phyloP scores from a whole-genome alignment of 768 basidiomycete genomes.

The Calocybe indica region DNA sequence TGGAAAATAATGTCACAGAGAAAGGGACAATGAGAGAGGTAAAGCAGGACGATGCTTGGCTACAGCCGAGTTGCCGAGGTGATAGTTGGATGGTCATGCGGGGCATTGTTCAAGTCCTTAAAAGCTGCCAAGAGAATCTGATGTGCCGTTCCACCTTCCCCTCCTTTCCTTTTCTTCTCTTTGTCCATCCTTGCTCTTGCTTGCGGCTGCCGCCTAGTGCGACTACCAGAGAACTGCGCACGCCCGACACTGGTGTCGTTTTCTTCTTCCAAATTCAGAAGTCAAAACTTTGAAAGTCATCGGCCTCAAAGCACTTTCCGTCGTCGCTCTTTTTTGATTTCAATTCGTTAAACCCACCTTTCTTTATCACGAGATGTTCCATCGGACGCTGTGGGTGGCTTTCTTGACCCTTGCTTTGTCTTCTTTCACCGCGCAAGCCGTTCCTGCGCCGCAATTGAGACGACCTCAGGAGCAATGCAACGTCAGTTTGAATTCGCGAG shows the following conservation, averaged over 20 bases:
- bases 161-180: slow-evolving; percentile 3
- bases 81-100: slow-evolving; percentile 5
- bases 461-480: slow-evolving; percentile 10
- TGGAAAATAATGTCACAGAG: not conserved
- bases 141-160: slow-evolving; percentile 2
- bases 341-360: slow-evolving; percentile 11
- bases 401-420: slow-evolving; percentile 33
- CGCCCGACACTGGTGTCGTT: slow-evolving; percentile 53
- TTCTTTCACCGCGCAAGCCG: slow-evolving; percentile 24
- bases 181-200: slow-evolving; percentile 10
- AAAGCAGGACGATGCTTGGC: not conserved
- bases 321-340: slow-evolving; percentile 16
- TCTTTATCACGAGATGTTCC: slow-evolving; percentile 31
- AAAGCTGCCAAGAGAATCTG: slow-evolving; percentile 1
- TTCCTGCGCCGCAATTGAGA: slow-evolving; percentile 15
- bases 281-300: slow-evolving; percentile 17
- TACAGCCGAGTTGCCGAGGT: slow-evolving; percentile 10
- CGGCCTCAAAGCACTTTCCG: slow-evolving; percentile 23
- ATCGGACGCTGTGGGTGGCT: slow-evolving; percentile 31
- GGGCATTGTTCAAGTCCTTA: slow-evolving; percentile 5
- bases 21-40: not conserved
- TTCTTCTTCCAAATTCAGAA: slow-evolving; percentile 23
- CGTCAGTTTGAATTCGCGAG: slow-evolving; percentile 10
- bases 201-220: slow-evolving; percentile 38
- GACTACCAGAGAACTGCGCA: slow-evolving; percentile 29